Conservation (phyloP, 73 alveolate species). For the Paramecium biaurelia region DNA sequence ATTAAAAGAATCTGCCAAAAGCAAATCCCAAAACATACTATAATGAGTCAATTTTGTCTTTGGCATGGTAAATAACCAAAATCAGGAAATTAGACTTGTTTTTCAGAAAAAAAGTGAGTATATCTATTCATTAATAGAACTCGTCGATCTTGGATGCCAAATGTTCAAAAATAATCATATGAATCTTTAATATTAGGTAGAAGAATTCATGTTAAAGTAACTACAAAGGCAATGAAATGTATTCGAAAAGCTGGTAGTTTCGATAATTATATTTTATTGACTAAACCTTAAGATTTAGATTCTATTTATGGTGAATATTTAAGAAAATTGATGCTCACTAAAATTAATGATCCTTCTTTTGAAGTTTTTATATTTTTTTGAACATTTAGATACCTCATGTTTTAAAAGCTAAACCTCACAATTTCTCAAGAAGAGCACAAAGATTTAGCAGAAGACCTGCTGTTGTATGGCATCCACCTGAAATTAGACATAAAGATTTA, state of each 20-base stretch:
- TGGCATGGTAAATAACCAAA: constrained; percentile 63
- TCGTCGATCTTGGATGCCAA: constrained; percentile 56
- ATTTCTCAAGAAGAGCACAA: not conserved
- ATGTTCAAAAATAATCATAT: constrained; percentile 44
- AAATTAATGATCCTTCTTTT: constrained; percentile 38
- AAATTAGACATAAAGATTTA: constrained; percentile 59
- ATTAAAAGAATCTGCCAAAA: not conserved
- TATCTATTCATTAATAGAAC: not conserved
- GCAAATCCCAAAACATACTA: constrained; percentile 52
- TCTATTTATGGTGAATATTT: constrained; percentile 64
- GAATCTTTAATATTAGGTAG: constrained; percentile 36
- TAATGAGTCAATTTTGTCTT: constrained; percentile 54
- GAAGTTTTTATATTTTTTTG: not conserved
- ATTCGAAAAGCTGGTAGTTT: constrained; percentile 58
- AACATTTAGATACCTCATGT: not conserved
- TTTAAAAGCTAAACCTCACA: not conserved
- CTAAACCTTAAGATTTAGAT: constrained; percentile 59
- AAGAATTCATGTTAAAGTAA: constrained; percentile 18
- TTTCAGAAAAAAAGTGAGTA: constrained; percentile 59
- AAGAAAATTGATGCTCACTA: constrained; percentile 61
- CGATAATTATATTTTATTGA: constrained; percentile 55
- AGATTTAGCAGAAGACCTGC: constrained; percentile 43
- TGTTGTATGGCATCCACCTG: constrained; percentile 57
- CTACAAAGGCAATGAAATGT: constrained; percentile 56
- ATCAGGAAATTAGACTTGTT: constrained; percentile 60